Percentiles rank a stretch among this genome's conserved stretches.
These are phyloP conservation scores for Hirsutella thompsonii DNA, from an alignment of 2,329 filamentous ascomycete species.

Conservation along the genomic window DNA sequence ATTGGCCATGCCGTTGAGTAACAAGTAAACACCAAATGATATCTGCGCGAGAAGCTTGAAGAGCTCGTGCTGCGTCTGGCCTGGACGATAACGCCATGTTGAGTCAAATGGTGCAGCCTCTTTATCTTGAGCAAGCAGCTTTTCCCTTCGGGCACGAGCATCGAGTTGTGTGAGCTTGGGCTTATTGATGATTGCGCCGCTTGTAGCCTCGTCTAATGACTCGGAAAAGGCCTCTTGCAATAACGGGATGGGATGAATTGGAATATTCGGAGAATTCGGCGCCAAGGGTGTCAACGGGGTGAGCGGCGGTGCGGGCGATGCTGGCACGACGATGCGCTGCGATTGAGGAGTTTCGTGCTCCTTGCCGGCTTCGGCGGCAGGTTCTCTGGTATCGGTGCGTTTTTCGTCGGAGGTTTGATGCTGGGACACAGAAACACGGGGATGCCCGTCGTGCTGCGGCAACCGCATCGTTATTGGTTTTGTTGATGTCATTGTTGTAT, in stretches of 20 bases:
- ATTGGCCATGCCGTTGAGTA: constrained; percentile 76
- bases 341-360: background rate
- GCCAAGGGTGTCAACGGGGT: background rate
- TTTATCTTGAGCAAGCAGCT: constrained; percentile 53
- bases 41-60: constrained; percentile 88
- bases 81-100: constrained; percentile 62
- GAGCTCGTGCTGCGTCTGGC: constrained; percentile 73
- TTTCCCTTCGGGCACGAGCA: constrained; percentile 49
- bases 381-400: constrained; percentile 8
- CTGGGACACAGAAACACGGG: constrained; percentile 16
- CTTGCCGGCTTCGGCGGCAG: constrained; percentile 1
- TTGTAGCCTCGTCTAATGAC: constrained; percentile 60
- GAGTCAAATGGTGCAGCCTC: constrained; percentile 60
- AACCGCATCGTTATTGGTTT: background rate
- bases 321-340: background rate
- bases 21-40: constrained; percentile 80
- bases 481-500: background rate
- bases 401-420: background rate
- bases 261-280: constrained; percentile 9
- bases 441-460: constrained; percentile 10
- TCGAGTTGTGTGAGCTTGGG: constrained; percentile 40
- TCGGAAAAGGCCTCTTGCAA: constrained; percentile 79
- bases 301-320: background rate
- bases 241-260: constrained; percentile 53
- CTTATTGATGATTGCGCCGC: constrained; percentile 29